Evolutionary conservation across 768 basidiomycete genomes (phyloP).

Genomic region (Boletus patriciae): DNA sequence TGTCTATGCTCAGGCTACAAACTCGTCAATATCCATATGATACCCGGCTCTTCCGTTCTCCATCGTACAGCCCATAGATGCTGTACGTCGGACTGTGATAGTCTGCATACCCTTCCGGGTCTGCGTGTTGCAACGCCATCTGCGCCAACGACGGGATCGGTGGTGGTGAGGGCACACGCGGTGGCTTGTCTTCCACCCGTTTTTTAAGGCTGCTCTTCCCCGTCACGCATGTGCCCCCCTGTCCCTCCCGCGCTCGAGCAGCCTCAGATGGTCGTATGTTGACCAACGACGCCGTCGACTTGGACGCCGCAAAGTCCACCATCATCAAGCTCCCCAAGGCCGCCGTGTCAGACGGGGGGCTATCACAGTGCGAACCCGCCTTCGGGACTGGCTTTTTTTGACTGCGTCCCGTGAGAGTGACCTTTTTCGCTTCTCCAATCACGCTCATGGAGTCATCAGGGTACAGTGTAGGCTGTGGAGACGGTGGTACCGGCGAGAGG

Average conservation of each 20-base stretch:
- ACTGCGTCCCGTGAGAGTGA: slow-evolving; percentile 24
- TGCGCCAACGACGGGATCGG: slow-evolving; percentile 71
- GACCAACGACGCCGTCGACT: slow-evolving; percentile 35
- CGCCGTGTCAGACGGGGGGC: slow-evolving; percentile 40
- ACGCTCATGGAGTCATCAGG: slow-evolving; percentile 74
- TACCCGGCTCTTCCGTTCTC: slow-evolving; percentile 52
- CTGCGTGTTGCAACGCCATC: slow-evolving; percentile 64
- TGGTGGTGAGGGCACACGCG: slow-evolving; percentile 78
- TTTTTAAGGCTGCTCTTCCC: slow-evolving; percentile 32
- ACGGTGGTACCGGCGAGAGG: slow-evolving; percentile 42
- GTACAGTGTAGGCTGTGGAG: slow-evolving; percentile 63
- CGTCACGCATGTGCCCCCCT: slow-evolving; percentile 4
- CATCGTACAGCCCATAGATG: slow-evolving; percentile 72
- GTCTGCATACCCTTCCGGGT: slow-evolving; percentile 60
- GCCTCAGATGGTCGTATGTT: slow-evolving; percentile 31
- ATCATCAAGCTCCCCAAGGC: slow-evolving; percentile 61
- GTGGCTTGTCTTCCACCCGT: slow-evolving; percentile 58
- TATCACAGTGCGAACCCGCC: slow-evolving; percentile 17
- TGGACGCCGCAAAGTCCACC: slow-evolving; percentile 50
- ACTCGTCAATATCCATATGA: slow-evolving; percentile 28
- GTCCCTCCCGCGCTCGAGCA: slow-evolving; percentile 29
- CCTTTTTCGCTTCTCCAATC: slow-evolving; percentile 40
- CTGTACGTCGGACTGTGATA: slow-evolving; percentile 84
- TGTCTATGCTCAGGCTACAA: neutral
- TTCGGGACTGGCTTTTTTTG: slow-evolving; percentile 38